These are phyloP conservation scores for Colletotrichum sp. DNA, from an alignment of 2,329 filamentous ascomycete species.

Conservation along the genomic window DNA sequence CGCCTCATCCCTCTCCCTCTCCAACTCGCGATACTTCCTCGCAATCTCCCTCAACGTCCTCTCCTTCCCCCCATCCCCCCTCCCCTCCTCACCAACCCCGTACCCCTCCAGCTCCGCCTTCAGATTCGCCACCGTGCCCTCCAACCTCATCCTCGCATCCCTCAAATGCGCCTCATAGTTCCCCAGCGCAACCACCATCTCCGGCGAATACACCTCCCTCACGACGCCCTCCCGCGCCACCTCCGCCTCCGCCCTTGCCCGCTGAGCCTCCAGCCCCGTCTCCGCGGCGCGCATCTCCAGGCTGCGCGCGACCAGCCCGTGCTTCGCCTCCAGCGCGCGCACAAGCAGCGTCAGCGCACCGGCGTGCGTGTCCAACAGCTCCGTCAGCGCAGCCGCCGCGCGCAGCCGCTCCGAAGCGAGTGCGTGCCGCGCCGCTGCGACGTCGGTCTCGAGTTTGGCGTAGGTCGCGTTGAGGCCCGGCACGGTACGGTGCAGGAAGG, in stretches of 20 bases:
- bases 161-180: conserved; percentile 55
- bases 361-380: conserved; percentile 45
- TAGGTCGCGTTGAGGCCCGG: conserved; percentile 50
- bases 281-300: conserved; percentile 56
- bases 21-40: conserved; percentile 55
- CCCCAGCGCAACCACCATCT: conserved; percentile 45
- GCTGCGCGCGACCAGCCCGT: conserved; percentile 55
- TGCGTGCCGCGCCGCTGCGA: conserved; percentile 31
- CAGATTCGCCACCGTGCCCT: conserved; percentile 46
- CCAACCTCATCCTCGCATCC: conserved; percentile 50
- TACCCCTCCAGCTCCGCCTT: conserved; percentile 53
- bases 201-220: conserved; percentile 49
- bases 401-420: conserved; percentile 45
- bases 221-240: conserved; percentile 37
- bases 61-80: conserved; percentile 45
- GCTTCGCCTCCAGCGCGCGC: conserved; percentile 59
- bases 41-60: conserved; percentile 59
- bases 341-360: conserved; percentile 46
- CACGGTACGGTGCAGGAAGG: conserved; percentile 63
- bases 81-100: conserved; percentile 44
- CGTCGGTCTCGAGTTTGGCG: conserved; percentile 36
- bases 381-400: conserved; percentile 38
- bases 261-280: conserved; percentile 47
- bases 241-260: conserved; percentile 42
- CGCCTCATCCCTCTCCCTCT: conserved; percentile 53